phyloP scores from a whole-genome alignment of 2,329 filamentous ascomycete species.

The Nothomitra cinnamomea region DNA sequence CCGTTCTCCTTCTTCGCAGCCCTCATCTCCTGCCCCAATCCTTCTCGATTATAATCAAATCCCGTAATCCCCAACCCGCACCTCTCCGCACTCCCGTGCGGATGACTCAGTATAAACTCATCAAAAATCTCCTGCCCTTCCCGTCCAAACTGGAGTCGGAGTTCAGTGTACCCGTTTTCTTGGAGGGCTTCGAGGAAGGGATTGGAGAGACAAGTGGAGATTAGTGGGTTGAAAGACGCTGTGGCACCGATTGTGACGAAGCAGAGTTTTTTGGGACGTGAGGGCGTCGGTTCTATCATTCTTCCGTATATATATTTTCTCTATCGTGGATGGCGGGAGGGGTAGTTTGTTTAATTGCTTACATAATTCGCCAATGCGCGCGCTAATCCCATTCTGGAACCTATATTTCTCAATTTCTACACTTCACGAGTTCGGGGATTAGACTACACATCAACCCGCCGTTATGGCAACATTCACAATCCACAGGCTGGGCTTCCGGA shows the following conservation, averaged over 20 bases:
- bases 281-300: constrained; percentile 3
- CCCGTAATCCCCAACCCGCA: constrained; percentile 36
- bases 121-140: constrained; percentile 40
- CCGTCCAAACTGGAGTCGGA: constrained; percentile 68
- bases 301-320: not conserved
- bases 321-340: not conserved
- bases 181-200: constrained; percentile 45
- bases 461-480: constrained; percentile 10
- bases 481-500: constrained; percentile 17
- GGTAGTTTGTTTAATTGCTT: not conserved
- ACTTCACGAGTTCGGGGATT: no score
- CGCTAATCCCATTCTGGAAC: no score
- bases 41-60: constrained; percentile 47
- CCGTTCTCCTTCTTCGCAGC: constrained; percentile 29
- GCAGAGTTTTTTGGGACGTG: constrained; percentile 31
- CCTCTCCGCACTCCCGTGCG: constrained; percentile 13
- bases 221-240: constrained; percentile 58
- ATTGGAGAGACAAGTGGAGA: constrained; percentile 45
- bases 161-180: constrained; percentile 45
- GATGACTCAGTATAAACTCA: constrained; percentile 15
- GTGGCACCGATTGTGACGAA: constrained; percentile 91
- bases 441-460: no score
- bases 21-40: constrained; percentile 42
- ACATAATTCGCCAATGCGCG: no score
- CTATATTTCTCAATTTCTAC: no score